These are phyloP conservation scores for Monosporascus sp. DNA, from an alignment of 2,329 filamentous ascomycete genomes.

Conservation along the genomic window DNA sequence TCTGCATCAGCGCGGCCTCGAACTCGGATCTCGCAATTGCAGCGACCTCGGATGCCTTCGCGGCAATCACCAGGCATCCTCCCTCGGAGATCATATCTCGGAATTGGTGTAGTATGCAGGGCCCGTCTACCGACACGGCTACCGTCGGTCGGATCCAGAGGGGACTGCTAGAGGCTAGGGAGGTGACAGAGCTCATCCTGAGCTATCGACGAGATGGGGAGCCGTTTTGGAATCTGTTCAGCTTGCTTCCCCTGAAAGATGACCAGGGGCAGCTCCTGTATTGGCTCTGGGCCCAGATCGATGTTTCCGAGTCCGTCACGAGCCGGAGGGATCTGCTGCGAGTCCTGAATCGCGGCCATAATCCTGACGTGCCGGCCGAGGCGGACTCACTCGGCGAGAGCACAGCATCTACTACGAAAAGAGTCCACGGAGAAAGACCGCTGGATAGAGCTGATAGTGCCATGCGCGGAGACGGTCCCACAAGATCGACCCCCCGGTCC, in stretches of 20 bases:
- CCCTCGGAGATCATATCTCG: conserved; percentile 41
- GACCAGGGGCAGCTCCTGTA: conserved; percentile 41
- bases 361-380: conserved; percentile 26
- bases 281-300: conserved; percentile 52
- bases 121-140: conserved; percentile 37
- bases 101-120: conserved; percentile 47
- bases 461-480: conserved; percentile 5
- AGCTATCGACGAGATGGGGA: conserved; percentile 47
- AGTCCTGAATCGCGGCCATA: conserved; percentile 37
- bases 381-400: conserved; percentile 12
- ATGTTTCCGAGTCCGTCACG: conserved; percentile 50
- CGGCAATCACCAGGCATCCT: conserved; percentile 44
- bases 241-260: conserved; percentile 46
- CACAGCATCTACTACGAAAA: conserved; percentile 3
- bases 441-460: conserved; percentile 3
- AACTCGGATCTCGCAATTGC: conserved; percentile 45
- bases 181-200: conserved; percentile 42
- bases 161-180: conserved; percentile 17
- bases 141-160: conserved; percentile 33
- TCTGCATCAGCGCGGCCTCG: conserved; percentile 50
- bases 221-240: conserved; percentile 54
- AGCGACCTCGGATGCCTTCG: conserved; percentile 46
- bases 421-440: background rate
- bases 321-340: conserved; percentile 45
- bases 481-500: conserved; percentile 4